These are phyloP conservation scores for Kazachstania africana DNA, from an alignment of 805 yeast species.

Conservation along the genomic window DNA sequence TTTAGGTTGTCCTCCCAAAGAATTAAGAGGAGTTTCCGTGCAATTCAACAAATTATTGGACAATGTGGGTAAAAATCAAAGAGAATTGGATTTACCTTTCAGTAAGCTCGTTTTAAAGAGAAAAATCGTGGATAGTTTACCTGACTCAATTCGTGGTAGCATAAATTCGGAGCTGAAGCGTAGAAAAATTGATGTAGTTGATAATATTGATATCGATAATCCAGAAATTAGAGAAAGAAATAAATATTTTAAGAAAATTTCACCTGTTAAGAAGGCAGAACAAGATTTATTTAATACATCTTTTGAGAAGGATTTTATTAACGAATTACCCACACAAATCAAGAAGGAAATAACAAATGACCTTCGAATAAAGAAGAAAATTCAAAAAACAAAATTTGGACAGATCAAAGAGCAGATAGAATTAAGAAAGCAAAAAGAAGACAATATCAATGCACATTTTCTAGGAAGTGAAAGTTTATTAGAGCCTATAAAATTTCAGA, in stretches of 20 bases:
- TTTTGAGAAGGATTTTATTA: constrained; percentile 50
- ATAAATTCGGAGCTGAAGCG: constrained; percentile 9
- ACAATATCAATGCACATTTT: constrained; percentile 11
- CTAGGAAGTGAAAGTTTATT: constrained; percentile 13
- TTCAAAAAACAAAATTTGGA: constrained; percentile 13
- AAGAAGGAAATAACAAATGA: constrained; percentile 49
- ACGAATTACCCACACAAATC: constrained; percentile 53
- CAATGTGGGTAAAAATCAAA: constrained; percentile 19
- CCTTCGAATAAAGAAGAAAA: constrained; percentile 23
- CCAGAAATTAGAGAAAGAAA: too few species aligned
- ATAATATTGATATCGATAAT: not conserved
- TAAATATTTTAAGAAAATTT: constrained; percentile 3
- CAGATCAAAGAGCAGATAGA: constrained; percentile 9
- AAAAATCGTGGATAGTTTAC: constrained; percentile 1
- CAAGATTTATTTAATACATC: not conserved
- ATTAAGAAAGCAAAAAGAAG: constrained; percentile 5
- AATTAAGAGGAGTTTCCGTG: constrained; percentile 69
- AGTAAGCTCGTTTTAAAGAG: constrained; percentile 8
- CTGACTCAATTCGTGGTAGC: constrained; percentile 9
- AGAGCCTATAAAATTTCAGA: constrained; percentile 27
- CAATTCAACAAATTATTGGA: constrained; percentile 50
- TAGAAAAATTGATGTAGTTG: constrained; percentile 2
- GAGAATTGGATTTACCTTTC: constrained; percentile 25
- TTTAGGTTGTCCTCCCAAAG: constrained; percentile 49
- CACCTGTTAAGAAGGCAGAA: constrained; percentile 26